Conservation (phyloP, 2,329 filamentous ascomycete genomes). For the Ascochyta lentis region DNA sequence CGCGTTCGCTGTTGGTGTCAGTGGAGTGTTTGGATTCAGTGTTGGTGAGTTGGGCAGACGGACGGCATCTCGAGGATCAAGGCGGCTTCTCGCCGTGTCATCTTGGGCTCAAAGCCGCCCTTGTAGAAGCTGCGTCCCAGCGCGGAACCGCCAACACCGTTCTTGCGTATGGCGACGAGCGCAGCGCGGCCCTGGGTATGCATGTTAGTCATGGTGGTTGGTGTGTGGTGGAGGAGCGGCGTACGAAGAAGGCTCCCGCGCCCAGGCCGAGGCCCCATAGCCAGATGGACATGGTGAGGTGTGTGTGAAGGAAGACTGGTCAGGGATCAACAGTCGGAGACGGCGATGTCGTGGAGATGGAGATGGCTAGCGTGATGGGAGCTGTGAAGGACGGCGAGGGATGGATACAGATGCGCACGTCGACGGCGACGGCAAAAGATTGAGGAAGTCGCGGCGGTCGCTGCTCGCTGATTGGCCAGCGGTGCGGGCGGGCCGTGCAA, state of each 20-base stretch:
- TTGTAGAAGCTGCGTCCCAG: conserved; percentile 96
- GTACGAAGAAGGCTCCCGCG: conserved; percentile 70
- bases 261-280: conserved; percentile 67
- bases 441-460: conserved; percentile 32
- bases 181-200: conserved; percentile 80
- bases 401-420: background rate
- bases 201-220: conserved; percentile 1
- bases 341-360: background rate
- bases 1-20: conserved; percentile 71
- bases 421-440: conserved; percentile 14
- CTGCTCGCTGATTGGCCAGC: conserved; percentile 10
- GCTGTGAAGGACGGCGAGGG: conserved; percentile 1
- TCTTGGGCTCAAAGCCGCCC: conserved; percentile 94
- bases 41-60: conserved; percentile 31
- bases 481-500: conserved; percentile 15
- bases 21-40: background rate
- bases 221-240: conserved; percentile 23
- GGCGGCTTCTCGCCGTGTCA: conserved; percentile 90
- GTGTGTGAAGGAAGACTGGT: background rate
- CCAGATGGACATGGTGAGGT: conserved; percentile 62
- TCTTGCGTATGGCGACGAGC: conserved; percentile 85
- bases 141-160: conserved; percentile 70
- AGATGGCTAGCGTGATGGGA: conserved; percentile 5
- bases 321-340: background rate
- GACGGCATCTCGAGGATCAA: conserved; percentile 92